Percentiles rank a stretch among this genome's conserved stretches.
phyloP scores from a whole-genome alignment of 257 asterid genomes.

The Petunia secreta region DNA sequence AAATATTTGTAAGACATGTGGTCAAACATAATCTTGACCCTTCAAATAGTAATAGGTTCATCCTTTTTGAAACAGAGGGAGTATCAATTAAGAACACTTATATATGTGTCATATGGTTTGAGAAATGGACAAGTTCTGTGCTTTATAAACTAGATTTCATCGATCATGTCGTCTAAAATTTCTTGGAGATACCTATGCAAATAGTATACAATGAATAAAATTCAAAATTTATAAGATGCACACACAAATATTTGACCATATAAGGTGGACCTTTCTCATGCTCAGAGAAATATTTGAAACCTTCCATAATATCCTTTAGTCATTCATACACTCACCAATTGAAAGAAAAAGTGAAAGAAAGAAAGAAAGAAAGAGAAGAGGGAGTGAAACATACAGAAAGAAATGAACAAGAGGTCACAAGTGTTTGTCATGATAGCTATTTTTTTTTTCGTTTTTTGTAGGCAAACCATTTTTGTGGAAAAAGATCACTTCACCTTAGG shows the following conservation, averaged over 20 bases:
- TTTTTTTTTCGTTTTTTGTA: neutral
- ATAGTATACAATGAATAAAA: constrained; percentile 6
- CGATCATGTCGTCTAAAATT: constrained; percentile 10
- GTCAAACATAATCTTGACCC: too few species aligned
- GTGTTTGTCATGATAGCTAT: neutral
- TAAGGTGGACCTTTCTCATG: neutral
- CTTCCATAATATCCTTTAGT: constrained; percentile 16
- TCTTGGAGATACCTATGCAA: neutral
- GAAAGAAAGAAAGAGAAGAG: neutral
- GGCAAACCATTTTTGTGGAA: neutral
- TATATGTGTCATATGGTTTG: constrained; percentile 2
- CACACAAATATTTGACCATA: neutral
- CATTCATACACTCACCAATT: constrained; percentile 28
- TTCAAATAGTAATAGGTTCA: too few species aligned
- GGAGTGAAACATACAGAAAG: constrained; percentile 20
- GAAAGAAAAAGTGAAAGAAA: neutral
- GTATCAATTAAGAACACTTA: neutral
- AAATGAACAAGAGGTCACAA: constrained; percentile 7
- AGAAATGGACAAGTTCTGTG: neutral
- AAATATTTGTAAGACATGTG: too few species aligned
- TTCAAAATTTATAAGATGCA: neutral
- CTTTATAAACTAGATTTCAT: constrained; percentile 4
- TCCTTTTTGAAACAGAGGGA: too few species aligned
- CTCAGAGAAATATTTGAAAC: constrained; percentile 13
- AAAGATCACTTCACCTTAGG: constrained; percentile 55